Conservation (phyloP, 805 yeast species). For the Lipomyces yamanashiensis region DNA sequence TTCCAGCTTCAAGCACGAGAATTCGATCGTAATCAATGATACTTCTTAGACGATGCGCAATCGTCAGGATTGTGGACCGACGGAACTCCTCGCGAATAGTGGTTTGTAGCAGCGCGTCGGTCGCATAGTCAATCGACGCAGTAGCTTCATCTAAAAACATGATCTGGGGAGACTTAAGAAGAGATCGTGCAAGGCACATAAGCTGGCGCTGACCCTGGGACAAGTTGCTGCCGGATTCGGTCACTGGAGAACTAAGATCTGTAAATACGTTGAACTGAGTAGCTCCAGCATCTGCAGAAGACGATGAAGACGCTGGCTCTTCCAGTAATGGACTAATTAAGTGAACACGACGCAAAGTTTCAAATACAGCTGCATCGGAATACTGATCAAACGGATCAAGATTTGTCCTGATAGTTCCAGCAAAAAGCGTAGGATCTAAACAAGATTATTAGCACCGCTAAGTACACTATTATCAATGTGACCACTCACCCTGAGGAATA, state of each 20-base stretch:
- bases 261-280: constrained; percentile 48
- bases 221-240: constrained; percentile 70
- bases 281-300: background rate
- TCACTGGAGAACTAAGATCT: constrained; percentile 57
- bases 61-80: constrained; percentile 68
- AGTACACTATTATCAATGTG: constrained; percentile 39
- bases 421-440: constrained; percentile 70
- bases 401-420: constrained; percentile 74
- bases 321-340: constrained; percentile 8
- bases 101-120: constrained; percentile 65
- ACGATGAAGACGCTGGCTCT: constrained; percentile 2
- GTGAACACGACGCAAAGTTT: constrained; percentile 62
- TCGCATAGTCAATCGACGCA: constrained; percentile 72
- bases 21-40: constrained; percentile 75
- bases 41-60: constrained; percentile 75
- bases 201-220: constrained; percentile 74
- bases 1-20: constrained; percentile 80
- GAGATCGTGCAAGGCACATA: constrained; percentile 70
- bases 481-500: constrained; percentile 68
- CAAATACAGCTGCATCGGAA: constrained; percentile 67
- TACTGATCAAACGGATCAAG: constrained; percentile 73
- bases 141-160: constrained; percentile 77
- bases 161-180: constrained; percentile 64
- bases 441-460: background rate
- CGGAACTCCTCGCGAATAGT: constrained; percentile 63